Percentiles rank a stretch among this genome's conserved stretches.
phyloP scores from a whole-genome alignment of 306 rosid species.

The Vicia faba region DNA sequence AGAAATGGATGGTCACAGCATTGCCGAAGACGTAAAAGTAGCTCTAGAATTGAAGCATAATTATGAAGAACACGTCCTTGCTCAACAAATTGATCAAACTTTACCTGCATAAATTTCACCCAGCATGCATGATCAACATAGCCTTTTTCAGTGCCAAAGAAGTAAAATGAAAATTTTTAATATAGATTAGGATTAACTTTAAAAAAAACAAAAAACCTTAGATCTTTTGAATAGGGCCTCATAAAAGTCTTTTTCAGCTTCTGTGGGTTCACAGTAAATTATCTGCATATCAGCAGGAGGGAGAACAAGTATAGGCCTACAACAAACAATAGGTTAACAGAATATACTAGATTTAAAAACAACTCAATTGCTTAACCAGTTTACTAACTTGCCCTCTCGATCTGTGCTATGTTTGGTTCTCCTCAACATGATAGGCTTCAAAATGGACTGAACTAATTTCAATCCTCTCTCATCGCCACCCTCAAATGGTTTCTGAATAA shows the following conservation, averaged over 20 bases:
- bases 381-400: slow-evolving; percentile 79
- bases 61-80: slow-evolving; percentile 99
- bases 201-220: slow-evolving; percentile 52
- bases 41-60: slow-evolving; percentile 94
- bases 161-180: slow-evolving; percentile 5
- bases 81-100: slow-evolving; percentile 91
- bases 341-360: slow-evolving; percentile 34
- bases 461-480: slow-evolving; percentile 93
- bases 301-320: slow-evolving; percentile 91
- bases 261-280: slow-evolving; percentile 85
- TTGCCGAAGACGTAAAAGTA: slow-evolving; percentile 96
- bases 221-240: slow-evolving; percentile 88
- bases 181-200: not conserved
- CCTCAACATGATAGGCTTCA: slow-evolving; percentile 92
- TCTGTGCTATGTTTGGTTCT: slow-evolving; percentile 92
- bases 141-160: slow-evolving; percentile 27
- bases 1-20: slow-evolving; percentile 98
- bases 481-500: slow-evolving; percentile 92
- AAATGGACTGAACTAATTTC: slow-evolving; percentile 86
- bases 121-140: slow-evolving; percentile 32
- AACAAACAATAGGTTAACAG: slow-evolving; percentile 38
- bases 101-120: slow-evolving; percentile 60
- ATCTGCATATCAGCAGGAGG: slow-evolving; percentile 93
- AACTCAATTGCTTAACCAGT: slow-evolving; percentile 23
- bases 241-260: slow-evolving; percentile 90